Base-by-base conservation (phyloP, 2,329 filamentous ascomycete genomes). In the Phialophora tarda region DNA sequence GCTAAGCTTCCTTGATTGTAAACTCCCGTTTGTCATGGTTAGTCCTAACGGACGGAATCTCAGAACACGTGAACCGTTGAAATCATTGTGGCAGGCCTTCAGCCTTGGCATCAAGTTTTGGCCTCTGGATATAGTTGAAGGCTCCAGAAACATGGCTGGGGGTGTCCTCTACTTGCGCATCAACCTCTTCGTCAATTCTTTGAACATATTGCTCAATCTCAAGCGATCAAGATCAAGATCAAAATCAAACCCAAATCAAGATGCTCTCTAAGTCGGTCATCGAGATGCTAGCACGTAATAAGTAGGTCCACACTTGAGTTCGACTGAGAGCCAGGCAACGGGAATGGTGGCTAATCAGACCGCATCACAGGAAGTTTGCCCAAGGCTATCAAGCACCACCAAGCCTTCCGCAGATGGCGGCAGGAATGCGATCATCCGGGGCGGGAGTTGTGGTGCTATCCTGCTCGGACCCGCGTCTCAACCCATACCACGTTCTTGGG, bases 281-380 rank as follows among this genome's bases (percentile, higher is more conserved):
- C 11, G 63, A 62, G n/a, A 65, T 65, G 63, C 21, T 65, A 12
- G 58, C 58, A 14, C 63, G 63, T 12, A 65, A 65, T 26, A 56
- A 30, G 63, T 65, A 53, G 8, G 56, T 44, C 44, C 30, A n/a
- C 17, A 2, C 26, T 56, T 28, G 7, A 8, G 30, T 23, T 8
- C 24, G 7, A 38, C 30, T 21, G 54, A 23, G 23, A 11, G 3
- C 50, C 8, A 23, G 4, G 2, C 7, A n/a, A 21, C 10, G 24
- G 8, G 23, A 28, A 4, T 28, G 21, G 24, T 4, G 51, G 30
- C 50, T 57, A 48, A 41, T 7, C 10, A 14, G 8, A 10, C 17
- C 6, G 23, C 5, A 12, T 23, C 0, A 14, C 48, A 61, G 63
- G 57, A 62, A 61, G 21, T 38, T 65, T 28, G 63, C 63, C 7